phyloP scores from a whole-genome alignment of 2,329 filamentous ascomycete genomes.

The Nannizziopsis barbatae region DNA sequence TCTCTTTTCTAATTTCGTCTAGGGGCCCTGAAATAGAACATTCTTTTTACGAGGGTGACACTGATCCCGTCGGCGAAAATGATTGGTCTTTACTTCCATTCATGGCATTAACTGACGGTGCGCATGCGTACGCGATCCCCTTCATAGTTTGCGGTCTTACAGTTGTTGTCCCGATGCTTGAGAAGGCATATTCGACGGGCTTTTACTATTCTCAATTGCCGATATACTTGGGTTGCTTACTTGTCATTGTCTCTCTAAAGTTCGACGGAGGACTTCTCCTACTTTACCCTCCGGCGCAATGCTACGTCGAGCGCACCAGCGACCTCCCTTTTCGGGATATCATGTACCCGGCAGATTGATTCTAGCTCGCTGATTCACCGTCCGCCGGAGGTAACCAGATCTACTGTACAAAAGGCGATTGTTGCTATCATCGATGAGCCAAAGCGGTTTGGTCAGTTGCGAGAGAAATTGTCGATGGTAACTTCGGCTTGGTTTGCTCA shows the following conservation, averaged over 20 bases:
- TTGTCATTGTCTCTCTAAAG: constrained; percentile 34
- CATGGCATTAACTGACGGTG: constrained; percentile 92
- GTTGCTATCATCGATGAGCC: constrained; percentile 90
- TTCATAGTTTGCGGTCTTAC: neutral
- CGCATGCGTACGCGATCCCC: constrained; percentile 59
- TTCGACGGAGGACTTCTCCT: constrained; percentile 90
- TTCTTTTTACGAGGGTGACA: constrained; percentile 73
- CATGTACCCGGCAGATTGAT: constrained; percentile 86
- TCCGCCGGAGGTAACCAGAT: constrained; percentile 84
- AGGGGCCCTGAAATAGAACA: constrained; percentile 85
- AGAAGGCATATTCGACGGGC: neutral
- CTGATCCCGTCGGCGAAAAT: constrained; percentile 69
- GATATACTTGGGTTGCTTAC: neutral
- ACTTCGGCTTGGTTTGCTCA: constrained; percentile 96
- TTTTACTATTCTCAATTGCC: neutral
- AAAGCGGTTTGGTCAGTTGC: constrained; percentile 77
- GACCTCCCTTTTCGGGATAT: constrained; percentile 88
- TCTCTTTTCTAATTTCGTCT: constrained; percentile 1
- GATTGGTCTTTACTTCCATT: constrained; percentile 89
- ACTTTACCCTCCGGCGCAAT: constrained; percentile 74
- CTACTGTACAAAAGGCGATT: constrained; percentile 94
- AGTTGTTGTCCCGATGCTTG: no score
- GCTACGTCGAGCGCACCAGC: constrained; percentile 40
- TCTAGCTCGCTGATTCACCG: constrained; percentile 63
- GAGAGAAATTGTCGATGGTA: constrained; percentile 79